Percentiles rank a stretch among this genome's conserved stretches.
Evolutionary conservation across 805 yeast species (phyloP).

Genomic region (Ogataea naganishii): DNA sequence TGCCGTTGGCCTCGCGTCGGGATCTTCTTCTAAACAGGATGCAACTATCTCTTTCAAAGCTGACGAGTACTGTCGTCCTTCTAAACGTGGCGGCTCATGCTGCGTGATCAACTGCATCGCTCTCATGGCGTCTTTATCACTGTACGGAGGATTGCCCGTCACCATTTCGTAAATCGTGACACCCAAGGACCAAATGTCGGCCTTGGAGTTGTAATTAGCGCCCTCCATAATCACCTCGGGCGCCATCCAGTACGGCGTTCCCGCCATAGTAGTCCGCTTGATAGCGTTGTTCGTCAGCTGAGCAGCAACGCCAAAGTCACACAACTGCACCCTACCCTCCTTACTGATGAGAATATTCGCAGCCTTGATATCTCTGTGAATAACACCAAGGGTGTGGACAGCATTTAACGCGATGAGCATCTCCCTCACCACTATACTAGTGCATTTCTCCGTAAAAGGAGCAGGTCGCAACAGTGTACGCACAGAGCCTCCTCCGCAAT

Average conservation of each 20-base stretch:
- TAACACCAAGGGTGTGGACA: slow-evolving; percentile 84
- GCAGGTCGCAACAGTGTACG: slow-evolving; percentile 85
- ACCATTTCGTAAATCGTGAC: slow-evolving; percentile 91
- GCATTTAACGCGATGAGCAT: slow-evolving; percentile 65
- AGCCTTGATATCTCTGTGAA: slow-evolving; percentile 94
- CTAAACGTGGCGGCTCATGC: slow-evolving; percentile 89
- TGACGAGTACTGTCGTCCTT: slow-evolving; percentile 76
- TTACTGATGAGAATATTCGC: slow-evolving; percentile 82
- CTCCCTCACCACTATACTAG: slow-evolving; percentile 81
- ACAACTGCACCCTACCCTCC: slow-evolving; percentile 83
- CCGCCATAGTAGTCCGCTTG: slow-evolving; percentile 91
- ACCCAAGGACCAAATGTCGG: slow-evolving; percentile 97
- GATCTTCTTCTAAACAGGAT: slow-evolving; percentile 86
- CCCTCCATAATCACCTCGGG: slow-evolving; percentile 96
- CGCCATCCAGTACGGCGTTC: slow-evolving; percentile 98
- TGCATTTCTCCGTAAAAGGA: slow-evolving; percentile 72
- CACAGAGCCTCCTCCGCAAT: slow-evolving; percentile 93
- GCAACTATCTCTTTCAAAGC: slow-evolving; percentile 83
- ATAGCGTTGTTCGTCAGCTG: slow-evolving; percentile 66
- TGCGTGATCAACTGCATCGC: slow-evolving; percentile 93
- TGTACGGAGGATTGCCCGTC: slow-evolving; percentile 95
- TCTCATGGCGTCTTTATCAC: slow-evolving; percentile 89
- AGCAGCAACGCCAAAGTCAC: slow-evolving; percentile 99
- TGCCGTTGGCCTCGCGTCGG: slow-evolving; percentile 80
- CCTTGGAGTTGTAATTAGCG: slow-evolving; percentile 77